phyloP scores from a whole-genome alignment of 1,284 basidiomycete genomes.

The Agroathelia rolfsii region DNA sequence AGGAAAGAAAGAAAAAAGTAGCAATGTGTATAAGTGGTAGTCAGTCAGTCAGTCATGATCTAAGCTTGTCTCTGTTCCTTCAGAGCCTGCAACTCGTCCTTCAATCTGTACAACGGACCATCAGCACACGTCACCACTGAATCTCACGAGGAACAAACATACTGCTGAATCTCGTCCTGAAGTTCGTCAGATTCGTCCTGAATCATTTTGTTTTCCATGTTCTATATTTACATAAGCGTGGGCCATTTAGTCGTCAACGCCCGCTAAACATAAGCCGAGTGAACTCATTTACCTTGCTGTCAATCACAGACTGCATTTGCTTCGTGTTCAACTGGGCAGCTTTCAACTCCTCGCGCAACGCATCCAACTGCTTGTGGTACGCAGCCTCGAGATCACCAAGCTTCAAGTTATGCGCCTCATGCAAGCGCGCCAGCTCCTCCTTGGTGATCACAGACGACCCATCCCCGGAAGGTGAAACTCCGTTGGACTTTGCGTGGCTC shows the following conservation, averaged over 20 bases:
- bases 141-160: constrained; percentile 42
- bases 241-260: too few relatives aligned
- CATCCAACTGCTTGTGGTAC: constrained; percentile 54
- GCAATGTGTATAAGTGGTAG: constrained; percentile 13
- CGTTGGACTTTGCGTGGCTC: constrained; percentile 48
- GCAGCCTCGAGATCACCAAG: constrained; percentile 67
- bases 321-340: constrained; percentile 40
- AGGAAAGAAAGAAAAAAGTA: constrained; percentile 12
- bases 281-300: constrained; percentile 53
- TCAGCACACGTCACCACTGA: constrained; percentile 30
- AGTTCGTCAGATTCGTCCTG: constrained; percentile 70
- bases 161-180: constrained; percentile 67
- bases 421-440: constrained; percentile 64
- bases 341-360: constrained; percentile 52
- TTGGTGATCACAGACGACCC: constrained; percentile 50
- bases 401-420: constrained; percentile 76
- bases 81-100: constrained; percentile 48
- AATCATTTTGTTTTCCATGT: constrained; percentile 73
- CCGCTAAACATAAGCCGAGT: too few relatives aligned
- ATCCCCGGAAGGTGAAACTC: constrained; percentile 30
- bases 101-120: constrained; percentile 52
- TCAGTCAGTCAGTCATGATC: constrained; percentile 11
- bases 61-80: constrained; percentile 28
- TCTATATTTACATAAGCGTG: too few relatives aligned
- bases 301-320: constrained; percentile 50